Conservation (phyloP, 805 yeast species). For the Candida nitratophila region DNA sequence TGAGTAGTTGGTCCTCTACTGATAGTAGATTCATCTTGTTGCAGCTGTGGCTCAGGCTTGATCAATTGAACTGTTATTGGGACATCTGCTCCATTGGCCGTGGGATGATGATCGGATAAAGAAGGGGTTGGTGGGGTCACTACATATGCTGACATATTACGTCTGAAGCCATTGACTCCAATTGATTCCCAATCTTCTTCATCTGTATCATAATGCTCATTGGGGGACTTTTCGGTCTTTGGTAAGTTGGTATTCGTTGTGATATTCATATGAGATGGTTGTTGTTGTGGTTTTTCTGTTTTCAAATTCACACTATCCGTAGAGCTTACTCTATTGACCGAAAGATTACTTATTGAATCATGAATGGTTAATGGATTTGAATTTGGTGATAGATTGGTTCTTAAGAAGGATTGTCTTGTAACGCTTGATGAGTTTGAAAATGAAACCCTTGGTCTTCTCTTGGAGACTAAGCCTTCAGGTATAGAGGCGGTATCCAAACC, state of each 20-base stretch:
- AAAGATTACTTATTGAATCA: slow-evolving; percentile 20
- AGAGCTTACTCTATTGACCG: slow-evolving; percentile 13
- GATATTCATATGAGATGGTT: neutral
- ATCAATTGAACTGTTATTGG: slow-evolving; percentile 9
- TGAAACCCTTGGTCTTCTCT: slow-evolving; percentile 26
- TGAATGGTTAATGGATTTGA: slow-evolving; percentile 17
- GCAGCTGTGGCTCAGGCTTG: slow-evolving; percentile 10
- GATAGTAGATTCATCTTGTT: slow-evolving; percentile 2
- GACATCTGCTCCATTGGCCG: neutral
- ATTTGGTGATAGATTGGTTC: slow-evolving; percentile 25
- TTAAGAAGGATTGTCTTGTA: slow-evolving; percentile 33
- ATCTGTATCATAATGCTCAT: slow-evolving; percentile 62
- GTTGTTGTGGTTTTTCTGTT: neutral
- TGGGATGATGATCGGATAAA: neutral
- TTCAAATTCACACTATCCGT: slow-evolving; percentile 10
- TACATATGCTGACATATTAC: slow-evolving; percentile 14
- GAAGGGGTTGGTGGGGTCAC: slow-evolving; percentile 14
- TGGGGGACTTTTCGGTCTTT: neutral
- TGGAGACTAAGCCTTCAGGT: slow-evolving; percentile 16
- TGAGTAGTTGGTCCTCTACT: neutral
- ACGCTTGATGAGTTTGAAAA: slow-evolving; percentile 27
- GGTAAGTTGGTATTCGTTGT: neutral
- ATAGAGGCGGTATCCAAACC: slow-evolving; percentile 17
- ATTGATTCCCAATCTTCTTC: slow-evolving; percentile 96
- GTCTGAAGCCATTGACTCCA: slow-evolving; percentile 62